A percentile compares a stretch with the other conserved stretches of the same genome.
Evolutionary conservation across 2,329 filamentous ascomycete species (phyloP).

Genomic region (Neofusicoccum sp.): DNA sequence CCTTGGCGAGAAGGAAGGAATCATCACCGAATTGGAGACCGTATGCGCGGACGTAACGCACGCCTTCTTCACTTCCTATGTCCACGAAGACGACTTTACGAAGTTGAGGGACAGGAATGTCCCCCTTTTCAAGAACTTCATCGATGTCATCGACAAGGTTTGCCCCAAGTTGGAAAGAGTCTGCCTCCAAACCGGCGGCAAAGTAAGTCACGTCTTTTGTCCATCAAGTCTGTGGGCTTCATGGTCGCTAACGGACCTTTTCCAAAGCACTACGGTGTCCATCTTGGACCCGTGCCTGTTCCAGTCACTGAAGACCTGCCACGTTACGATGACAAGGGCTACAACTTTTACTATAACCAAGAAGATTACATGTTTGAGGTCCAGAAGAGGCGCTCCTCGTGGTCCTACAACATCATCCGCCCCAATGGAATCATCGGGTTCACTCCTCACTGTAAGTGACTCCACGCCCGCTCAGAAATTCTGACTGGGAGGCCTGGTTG

Average conservation of each 20-base stretch:
- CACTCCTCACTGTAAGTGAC: slow-evolving; percentile 1
- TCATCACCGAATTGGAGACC: slow-evolving; percentile 18
- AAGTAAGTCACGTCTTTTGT: neutral
- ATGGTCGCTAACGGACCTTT: neutral
- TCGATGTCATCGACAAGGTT: slow-evolving; percentile 4
- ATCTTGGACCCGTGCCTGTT: neutral
- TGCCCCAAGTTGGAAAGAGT: slow-evolving; percentile 4
- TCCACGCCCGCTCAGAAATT: neutral
- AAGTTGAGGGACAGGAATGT: neutral
- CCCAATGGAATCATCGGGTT: slow-evolving; percentile 9
- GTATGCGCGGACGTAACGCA: slow-evolving; percentile 33
- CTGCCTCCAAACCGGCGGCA: slow-evolving; percentile 4
- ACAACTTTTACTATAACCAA: slow-evolving; percentile 1
- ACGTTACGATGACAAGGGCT: neutral
- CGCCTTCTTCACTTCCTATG: slow-evolving; percentile 36
- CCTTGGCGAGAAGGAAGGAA: slow-evolving; percentile 19
- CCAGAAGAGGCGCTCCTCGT: neutral
- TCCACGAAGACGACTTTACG: slow-evolving; percentile 24
- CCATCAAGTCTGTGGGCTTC: neutral
- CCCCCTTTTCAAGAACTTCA: slow-evolving; percentile 10
- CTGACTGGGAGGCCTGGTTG: too few species aligned
- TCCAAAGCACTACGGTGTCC: slow-evolving; percentile 5
- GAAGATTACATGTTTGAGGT: slow-evolving; percentile 6
- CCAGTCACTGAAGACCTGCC: slow-evolving; percentile 4
- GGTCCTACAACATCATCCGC: slow-evolving; percentile 13